A percentile compares a stretch with the other conserved stretches of the same genome.
These are phyloP conservation scores for Lactarius vividus DNA, from an alignment of 768 basidiomycete species.

Conservation along the genomic window DNA sequence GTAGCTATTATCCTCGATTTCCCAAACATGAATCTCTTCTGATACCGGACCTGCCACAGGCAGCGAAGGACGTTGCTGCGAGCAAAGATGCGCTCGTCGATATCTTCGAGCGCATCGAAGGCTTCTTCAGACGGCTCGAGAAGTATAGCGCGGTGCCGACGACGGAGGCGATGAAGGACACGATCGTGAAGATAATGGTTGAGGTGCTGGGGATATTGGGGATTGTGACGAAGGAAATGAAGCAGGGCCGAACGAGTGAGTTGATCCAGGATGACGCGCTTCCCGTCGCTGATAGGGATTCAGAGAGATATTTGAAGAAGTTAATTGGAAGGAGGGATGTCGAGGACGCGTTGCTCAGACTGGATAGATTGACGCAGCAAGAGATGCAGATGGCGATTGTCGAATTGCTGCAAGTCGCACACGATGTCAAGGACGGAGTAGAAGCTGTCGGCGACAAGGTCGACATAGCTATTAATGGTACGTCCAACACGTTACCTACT, in stretches of 20 bases:
- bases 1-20: background rate
- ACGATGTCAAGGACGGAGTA: background rate
- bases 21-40: background rate
- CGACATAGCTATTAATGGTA: too few species aligned
- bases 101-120: background rate
- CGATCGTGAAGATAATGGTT: background rate
- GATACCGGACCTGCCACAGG: background rate
- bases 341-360: background rate
- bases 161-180: background rate
- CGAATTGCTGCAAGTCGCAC: background rate
- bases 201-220: background rate
- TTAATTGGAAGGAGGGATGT: background rate
- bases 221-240: background rate
- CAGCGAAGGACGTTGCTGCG: background rate
- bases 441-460: background rate
- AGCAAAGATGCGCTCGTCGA: background rate
- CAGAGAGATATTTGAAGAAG: background rate
- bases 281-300: background rate
- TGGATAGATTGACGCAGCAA: background rate
- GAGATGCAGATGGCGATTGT: background rate
- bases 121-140: background rate
- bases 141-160: background rate
- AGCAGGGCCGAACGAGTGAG: background rate
- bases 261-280: background rate
- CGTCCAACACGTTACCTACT: too few species aligned